These are phyloP conservation scores for Cokeromyces recurvatus DNA, from an alignment of 371 early-diverging fungal species.

Conservation along the genomic window DNA sequence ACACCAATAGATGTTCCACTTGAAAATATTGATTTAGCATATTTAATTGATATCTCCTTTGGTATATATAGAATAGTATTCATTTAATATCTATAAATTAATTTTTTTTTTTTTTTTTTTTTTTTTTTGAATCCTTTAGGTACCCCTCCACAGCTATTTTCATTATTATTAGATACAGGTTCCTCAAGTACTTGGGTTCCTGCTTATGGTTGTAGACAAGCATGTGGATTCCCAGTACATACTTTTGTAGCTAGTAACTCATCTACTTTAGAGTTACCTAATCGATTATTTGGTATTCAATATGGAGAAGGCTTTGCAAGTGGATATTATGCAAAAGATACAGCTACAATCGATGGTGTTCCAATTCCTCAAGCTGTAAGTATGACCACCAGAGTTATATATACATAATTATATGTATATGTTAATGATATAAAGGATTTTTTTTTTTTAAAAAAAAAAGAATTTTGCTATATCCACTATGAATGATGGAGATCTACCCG, in stretches of 20 bases:
- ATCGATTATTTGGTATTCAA: slow-evolving; percentile 25
- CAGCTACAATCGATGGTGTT: slow-evolving; percentile 21
- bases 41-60: slow-evolving; percentile 35
- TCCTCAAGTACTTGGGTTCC: slow-evolving; percentile 48
- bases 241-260: slow-evolving; percentile 19
- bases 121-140: too few species aligned
- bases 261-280: slow-evolving; percentile 9
- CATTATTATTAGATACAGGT: slow-evolving; percentile 39
- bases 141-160: slow-evolving; percentile 42
- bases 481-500: slow-evolving; percentile 42
- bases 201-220: slow-evolving; percentile 21
- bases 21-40: slow-evolving; percentile 29
- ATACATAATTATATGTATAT: too few species aligned
- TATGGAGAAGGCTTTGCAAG: slow-evolving; percentile 40
- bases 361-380: slow-evolving; percentile 27
- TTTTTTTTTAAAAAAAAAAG: too few species aligned
- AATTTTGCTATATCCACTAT: slow-evolving; percentile 35
- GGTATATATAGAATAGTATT: slow-evolving; percentile 19
- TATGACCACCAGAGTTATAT: too few species aligned
- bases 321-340: slow-evolving; percentile 38
- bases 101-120: slow-evolving; percentile 7
- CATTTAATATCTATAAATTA: neutral
- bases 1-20: slow-evolving; percentile 9
- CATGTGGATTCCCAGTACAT: slow-evolving; percentile 34
- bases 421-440: too few species aligned